Evolutionary conservation across 257 asterid species (phyloP).

Genomic region (Ligustrum vulgare): DNA sequence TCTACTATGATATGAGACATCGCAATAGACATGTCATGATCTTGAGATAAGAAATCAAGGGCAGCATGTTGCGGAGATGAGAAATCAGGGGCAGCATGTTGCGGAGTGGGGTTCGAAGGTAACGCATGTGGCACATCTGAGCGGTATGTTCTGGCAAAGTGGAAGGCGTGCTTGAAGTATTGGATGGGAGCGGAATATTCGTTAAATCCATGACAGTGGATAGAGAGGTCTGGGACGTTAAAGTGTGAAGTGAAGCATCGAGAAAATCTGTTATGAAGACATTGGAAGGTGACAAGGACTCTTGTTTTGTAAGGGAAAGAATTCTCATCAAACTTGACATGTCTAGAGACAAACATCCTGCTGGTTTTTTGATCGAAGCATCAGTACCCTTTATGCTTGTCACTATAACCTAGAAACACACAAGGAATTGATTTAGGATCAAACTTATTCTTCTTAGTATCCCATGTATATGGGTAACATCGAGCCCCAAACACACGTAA

Average conservation of each 20-base stretch:
- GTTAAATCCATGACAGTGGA: neutral
- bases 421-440: too few relatives aligned
- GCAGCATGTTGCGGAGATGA: too few relatives aligned
- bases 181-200: neutral
- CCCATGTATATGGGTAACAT: conserved; percentile 1
- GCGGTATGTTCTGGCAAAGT: neutral
- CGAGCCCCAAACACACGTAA: neutral
- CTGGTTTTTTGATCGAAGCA: neutral
- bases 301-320: neutral
- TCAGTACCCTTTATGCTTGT: conserved; percentile 1
- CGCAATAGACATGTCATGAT: neutral
- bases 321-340: neutral
- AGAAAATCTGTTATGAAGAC: neutral
- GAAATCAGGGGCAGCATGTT: neutral
- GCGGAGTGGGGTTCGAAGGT: neutral
- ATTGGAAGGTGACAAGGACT: neutral
- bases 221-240: neutral
- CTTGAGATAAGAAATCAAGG: too few relatives aligned
- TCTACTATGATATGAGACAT: neutral
- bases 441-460: neutral
- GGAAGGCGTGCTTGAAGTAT: neutral
- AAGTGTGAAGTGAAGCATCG: neutral
- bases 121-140: neutral
- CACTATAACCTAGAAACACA: conserved; percentile 8
- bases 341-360: neutral